Conservation (phyloP, 108 stramenopile genomes). For the Bacterosira constricta region DNA sequence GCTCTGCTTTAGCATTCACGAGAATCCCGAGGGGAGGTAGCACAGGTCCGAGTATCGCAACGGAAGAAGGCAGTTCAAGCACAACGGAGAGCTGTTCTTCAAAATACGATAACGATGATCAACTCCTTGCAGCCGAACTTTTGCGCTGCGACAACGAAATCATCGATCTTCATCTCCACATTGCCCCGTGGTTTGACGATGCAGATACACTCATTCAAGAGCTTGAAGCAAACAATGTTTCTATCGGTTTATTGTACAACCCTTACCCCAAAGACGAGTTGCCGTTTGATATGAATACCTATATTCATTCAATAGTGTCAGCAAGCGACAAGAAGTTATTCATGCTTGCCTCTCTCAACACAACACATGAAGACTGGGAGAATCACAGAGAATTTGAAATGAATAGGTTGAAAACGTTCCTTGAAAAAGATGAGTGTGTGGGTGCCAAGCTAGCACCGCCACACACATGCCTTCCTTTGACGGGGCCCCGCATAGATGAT, state of each 20-base stretch:
- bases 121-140: conserved; percentile 11
- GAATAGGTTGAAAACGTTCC: conserved; percentile 15
- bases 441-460: conserved; percentile 42
- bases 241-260: conserved; percentile 29
- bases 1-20: too few species aligned
- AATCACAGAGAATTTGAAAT: conserved; percentile 26
- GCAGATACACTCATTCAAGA: conserved; percentile 18
- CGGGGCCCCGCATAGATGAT: conserved; percentile 23
- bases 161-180: conserved; percentile 42
- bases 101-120: too few species aligned
- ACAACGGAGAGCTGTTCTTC: not conserved
- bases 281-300: conserved; percentile 36
- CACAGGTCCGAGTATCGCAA: too few species aligned
- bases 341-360: conserved; percentile 37
- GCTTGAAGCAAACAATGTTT: conserved; percentile 22
- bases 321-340: conserved; percentile 19
- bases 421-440: conserved; percentile 3
- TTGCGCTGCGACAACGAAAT: conserved; percentile 34
- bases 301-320: conserved; percentile 4
- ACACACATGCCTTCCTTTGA: conserved; percentile 27
- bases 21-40: too few species aligned
- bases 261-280: conserved; percentile 17
- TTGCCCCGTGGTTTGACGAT: conserved; percentile 28
- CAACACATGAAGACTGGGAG: conserved; percentile 41
- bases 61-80: too few species aligned